Conservation (phyloP, 441 rosid species). For the Euphorbia celastroides region DNA sequence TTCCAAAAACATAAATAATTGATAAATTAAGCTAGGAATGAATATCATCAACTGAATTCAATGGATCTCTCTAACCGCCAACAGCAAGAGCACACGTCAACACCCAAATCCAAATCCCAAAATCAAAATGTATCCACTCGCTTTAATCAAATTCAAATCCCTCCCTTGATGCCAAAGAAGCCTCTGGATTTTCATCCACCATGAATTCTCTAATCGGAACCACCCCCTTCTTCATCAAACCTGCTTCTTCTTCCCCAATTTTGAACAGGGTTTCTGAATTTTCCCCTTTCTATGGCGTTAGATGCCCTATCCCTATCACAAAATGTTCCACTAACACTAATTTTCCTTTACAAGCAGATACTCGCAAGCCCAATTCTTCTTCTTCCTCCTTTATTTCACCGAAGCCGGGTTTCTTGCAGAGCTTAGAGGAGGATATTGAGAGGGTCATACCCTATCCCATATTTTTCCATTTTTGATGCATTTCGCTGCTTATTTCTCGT, state of each 20-base stretch:
- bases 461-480: neutral
- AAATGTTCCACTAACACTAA: constrained; percentile 22
- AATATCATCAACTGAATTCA: too few species aligned
- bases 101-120: too few species aligned
- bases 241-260: constrained; percentile 1
- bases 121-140: too few species aligned
- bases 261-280: constrained; percentile 15
- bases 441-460: constrained; percentile 31
- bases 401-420: constrained; percentile 20
- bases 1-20: too few species aligned
- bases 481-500: neutral
- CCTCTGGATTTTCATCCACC: constrained; percentile 11
- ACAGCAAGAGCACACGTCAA: too few species aligned
- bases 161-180: constrained; percentile 9
- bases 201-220: constrained; percentile 25
- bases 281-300: constrained; percentile 3
- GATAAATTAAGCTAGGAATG: too few species aligned
- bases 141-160: too few species aligned
- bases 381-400: constrained; percentile 17
- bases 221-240: constrained; percentile 7
- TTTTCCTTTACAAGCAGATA: constrained; percentile 12
- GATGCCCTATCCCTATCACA: constrained; percentile 10
- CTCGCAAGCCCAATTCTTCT: constrained; percentile 1
- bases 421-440: constrained; percentile 48
- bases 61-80: too few species aligned